Base-by-base conservation (phyloP, 2,329 filamentous ascomycete species). In the Fusarium sp. region DNA sequence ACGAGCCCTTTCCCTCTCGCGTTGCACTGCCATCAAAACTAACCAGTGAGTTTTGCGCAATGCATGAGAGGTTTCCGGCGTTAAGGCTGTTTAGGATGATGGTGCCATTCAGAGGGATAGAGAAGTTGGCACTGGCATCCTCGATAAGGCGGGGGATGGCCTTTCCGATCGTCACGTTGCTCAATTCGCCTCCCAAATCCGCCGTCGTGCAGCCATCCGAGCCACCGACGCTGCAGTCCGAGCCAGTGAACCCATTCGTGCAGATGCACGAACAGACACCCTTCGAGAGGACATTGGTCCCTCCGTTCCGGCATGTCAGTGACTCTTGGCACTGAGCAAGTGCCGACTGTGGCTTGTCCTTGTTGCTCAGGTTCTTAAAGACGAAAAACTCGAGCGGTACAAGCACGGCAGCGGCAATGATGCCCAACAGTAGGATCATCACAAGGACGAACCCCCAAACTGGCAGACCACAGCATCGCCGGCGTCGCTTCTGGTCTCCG, bases 251-350 rank as follows among this genome's bases (percentile, higher is more conserved):
- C 2, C 95, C 94, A 77, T 96, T 95, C 24, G 92, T 91, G 82
- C 96, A 99, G 50, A 98, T 90, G 80, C 96, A 99, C 14, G 92
- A 92, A 83, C 96, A 98, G 22, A 88, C 85, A 5, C 90, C 89
- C 66, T 90, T 86, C 18, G 88, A 89, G 22, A 94, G 83, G 18
- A 96, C 89, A 64, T 92, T 95, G 20, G 92, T 91, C 31, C 96
- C 96, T 11, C 94, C 94, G 73, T 98, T 98, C 62, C 89, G 84
- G 79, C 96, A 98, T 0, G 86, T 87, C 16, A 93, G 83, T 34
- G 88, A 87, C 42, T 85, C 83, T 73, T 89, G 86, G 80, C 94
- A 97, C 69, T 87, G 80, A 8, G 84, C 80, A 24, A 87, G 78
- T 11, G 80, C 81, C 29, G 83, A 79, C 62, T 83, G 78, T 35